Base-by-base conservation (phyloP, 805 yeast species). In the Myxozyma vanderwaltii region DNA sequence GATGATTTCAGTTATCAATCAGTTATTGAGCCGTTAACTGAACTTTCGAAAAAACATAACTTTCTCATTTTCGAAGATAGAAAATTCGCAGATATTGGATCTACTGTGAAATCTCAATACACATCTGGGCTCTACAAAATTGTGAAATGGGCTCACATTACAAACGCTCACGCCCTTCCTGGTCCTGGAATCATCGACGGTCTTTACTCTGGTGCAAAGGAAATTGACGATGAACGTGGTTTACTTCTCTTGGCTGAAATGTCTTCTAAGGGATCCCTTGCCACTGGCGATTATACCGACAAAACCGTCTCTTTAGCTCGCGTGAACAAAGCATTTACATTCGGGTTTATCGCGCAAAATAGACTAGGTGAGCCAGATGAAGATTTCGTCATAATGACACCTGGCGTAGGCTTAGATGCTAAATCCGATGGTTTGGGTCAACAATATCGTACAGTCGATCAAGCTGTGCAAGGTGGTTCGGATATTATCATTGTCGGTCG, bases 401-500 rank as follows among this genome's bases (percentile, higher is more conserved):
- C 99, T 0, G 99, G 99, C 63, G 99, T 94, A 40, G 98, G 98
- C 2, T 80, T 94, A 53, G 99, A 92, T 71, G 98, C 92, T 71
- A 94, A 87, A 73, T 97, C 98, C 15, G 99, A 94, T 72, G 83
- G 86, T 1, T 80, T 94, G 62, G 99, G 99, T 24, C 99, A 94
- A 74, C 98, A 94, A 75, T 94, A 94, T 75, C 82, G 99, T 73
- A 85, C 97, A 4, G 98, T 92, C 2, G 83, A 83, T 64, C 89
- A 88, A 61, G 99, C 91, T 24, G 79, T 92, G 12, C 71, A 82
- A 13, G 83, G 87, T 1, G 98, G 98, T n/a, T 81, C 96, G 1
- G 99, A 94, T 73, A 82, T 94, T 52, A 91, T 94, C 59, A 94
- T 94, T 72, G 99, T 94, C n/a, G 99, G 99, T 10, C 84, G 99